Evolutionary conservation across 306 rosid species (phyloP).

Genomic region (Cicer arietinum): DNA sequence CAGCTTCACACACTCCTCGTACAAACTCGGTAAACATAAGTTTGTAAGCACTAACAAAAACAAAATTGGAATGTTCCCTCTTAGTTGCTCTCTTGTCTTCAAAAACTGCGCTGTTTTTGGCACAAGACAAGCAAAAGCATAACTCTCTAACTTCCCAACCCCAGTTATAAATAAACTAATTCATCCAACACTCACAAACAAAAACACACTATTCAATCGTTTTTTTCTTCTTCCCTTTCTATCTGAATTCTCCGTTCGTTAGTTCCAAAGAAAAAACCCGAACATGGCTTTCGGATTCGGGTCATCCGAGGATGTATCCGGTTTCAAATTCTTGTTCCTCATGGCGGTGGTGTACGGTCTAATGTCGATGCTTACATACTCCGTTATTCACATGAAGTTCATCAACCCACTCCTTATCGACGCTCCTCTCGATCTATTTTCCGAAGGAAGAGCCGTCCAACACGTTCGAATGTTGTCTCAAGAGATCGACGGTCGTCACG

Average conservation of each 20-base stretch:
- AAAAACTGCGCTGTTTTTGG: background rate
- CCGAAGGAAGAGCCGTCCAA: slow-evolving; percentile 82
- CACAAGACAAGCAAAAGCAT: background rate
- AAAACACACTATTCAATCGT: background rate
- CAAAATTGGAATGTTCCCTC: background rate
- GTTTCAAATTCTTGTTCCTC: slow-evolving; percentile 66
- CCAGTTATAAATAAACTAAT: background rate
- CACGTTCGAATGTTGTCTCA: slow-evolving; percentile 78
- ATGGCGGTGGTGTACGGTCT: slow-evolving; percentile 64
- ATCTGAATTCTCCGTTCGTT: background rate
- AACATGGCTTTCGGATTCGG: slow-evolving; percentile 65
- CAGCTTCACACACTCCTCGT: too few relatives aligned
- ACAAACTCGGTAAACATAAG: too few relatives aligned
- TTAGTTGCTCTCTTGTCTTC: background rate
- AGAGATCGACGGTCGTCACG: slow-evolving; percentile 95
- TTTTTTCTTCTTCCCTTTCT: background rate
- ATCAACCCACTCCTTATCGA: slow-evolving; percentile 66
- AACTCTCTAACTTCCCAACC: background rate
- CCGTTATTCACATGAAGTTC: slow-evolving; percentile 79
- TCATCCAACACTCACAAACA: background rate
- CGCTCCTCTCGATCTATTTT: slow-evolving; percentile 86
- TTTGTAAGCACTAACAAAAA: background rate
- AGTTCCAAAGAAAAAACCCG: background rate
- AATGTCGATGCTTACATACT: slow-evolving; percentile 65
- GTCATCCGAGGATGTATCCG: slow-evolving; percentile 61